Evolutionary conservation across 495 filamentous ascomycete species (phyloP), one percentile per base, ranked within the genome.

Genomic region (Clavariopsis aquatica): DNA sequence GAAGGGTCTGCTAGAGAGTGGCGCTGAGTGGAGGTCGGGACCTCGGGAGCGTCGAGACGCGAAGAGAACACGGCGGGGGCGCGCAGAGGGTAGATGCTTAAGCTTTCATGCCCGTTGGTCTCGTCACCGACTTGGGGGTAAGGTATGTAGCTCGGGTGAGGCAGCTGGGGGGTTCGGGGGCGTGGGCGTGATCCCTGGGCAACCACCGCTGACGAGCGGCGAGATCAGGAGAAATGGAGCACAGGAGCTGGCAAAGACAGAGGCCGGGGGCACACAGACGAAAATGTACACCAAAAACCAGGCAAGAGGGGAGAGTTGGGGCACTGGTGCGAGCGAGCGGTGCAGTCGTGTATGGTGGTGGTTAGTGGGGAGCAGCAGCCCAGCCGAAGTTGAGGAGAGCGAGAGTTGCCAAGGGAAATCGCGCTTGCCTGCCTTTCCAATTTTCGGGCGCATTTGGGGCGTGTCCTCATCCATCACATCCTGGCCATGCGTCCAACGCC

Each of bases 61-160:
- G 60, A 70, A 60, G 52, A 55, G 19, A 34, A 60, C 68, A 68
- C 64, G 64, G 68, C 62, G 28, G 12, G 38, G 45, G 59, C 34
- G 55, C 55, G 64, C 23, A 34, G 27, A 47, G 51, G 31, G 20
- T 28, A n/a, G 47, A 29, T 19, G 31, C 17, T 52, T 31, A 23
- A 17, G 41, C 47, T 63, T 29, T 57, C 31, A 45, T 17, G 24
- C 49, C 52, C 64, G 62, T 68, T 23, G 38, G 53, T 53, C 17
- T 36, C 19, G 23, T 19, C 28, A 41, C 13, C 15, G 13, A 9
- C 26, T 22, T 27, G 1, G 12, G 34, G 28, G 43, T 47, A 9
- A 12, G 51, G 26, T 26, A 17, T 41, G 20, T 6, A 36, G 52
- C 10, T 43, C 38, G 9, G 46, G 22, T 19, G 57, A 36, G 36